Percentiles rank a stretch among this genome's conserved stretches.
phyloP scores from a whole-genome alignment of 805 yeast species.

The Candida pini region DNA sequence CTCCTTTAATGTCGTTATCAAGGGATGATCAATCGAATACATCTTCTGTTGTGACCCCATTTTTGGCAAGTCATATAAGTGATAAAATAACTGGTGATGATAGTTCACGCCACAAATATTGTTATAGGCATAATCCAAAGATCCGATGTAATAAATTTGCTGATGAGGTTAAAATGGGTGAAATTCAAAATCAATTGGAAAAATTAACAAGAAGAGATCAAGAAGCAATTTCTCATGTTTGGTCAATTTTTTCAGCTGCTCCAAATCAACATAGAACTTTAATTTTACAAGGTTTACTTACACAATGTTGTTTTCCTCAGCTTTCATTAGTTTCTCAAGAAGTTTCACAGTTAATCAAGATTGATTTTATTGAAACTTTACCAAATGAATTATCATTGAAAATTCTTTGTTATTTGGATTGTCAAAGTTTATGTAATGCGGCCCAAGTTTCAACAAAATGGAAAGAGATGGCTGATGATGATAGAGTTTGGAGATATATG shows the following conservation, averaged over 20 bases:
- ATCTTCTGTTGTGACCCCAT: slow-evolving; percentile 30
- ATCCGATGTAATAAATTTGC: slow-evolving; percentile 64
- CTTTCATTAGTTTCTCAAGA: slow-evolving; percentile 80
- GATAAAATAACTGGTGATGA: slow-evolving; percentile 37
- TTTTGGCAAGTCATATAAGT: slow-evolving; percentile 27
- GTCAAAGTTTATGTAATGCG: slow-evolving; percentile 88
- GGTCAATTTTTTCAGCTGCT: slow-evolving; percentile 79
- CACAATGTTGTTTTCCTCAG: slow-evolving; percentile 95
- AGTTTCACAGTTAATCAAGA: slow-evolving; percentile 70
- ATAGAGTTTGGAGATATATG: slow-evolving; percentile 96
- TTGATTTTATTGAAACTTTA: slow-evolving; percentile 80
- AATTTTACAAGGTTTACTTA: slow-evolving; percentile 74
- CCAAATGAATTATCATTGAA: slow-evolving; percentile 85
- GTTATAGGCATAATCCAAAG: slow-evolving; percentile 93
- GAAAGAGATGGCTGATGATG: slow-evolving; percentile 91
- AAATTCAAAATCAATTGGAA: slow-evolving; percentile 54
- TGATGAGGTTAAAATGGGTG: slow-evolving; percentile 58
- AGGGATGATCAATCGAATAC: slow-evolving; percentile 6
- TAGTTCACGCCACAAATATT: slow-evolving; percentile 61
- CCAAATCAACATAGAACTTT: slow-evolving; percentile 64
- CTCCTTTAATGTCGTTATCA: neutral
- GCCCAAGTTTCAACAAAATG: slow-evolving; percentile 88
- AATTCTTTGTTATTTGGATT: slow-evolving; percentile 83
- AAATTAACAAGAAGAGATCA: slow-evolving; percentile 64
- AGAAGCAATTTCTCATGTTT: slow-evolving; percentile 71